Base-by-base conservation (phyloP, 768 basidiomycete genomes). In the Termitomyces sp. region DNA sequence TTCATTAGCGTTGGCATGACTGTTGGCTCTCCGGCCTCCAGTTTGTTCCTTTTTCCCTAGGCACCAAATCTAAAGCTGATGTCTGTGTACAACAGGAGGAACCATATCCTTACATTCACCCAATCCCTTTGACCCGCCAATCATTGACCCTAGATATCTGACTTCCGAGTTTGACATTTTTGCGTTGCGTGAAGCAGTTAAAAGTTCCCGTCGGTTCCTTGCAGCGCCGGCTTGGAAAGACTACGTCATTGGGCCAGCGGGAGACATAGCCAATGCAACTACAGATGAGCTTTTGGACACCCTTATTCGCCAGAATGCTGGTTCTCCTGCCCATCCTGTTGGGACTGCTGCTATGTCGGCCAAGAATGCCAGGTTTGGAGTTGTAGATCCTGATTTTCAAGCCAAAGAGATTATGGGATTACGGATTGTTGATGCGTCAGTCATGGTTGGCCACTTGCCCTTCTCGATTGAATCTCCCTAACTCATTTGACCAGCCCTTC, bases 91-190 rank as follows among this genome's bases (percentile, higher is more conserved):
- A 24, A 8, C 45, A 69, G 68, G 69, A 48, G 69, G 69, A n/a
- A 45, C 59, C 5, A 24, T 70, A n/a, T 64, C 60, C 5, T 52
- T 79, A 59, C 73, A 66, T 50, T 75, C 77, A 20, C 71, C 68
- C 18, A 63, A 72, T 60, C 68, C 77, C 24, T 80, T 80, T 65
- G 70, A 69, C 47, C 51, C 67, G 33, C 80, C 81, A 1, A 50
- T 68, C 4, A 64, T 84, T 65, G 73, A 82, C 62, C 78, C 79
- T 0, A 47, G 36, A 31, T 58, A 55, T 26, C 71, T 78, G 31
- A 57, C 56, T 24, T 54, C 61, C 5, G 59, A 60, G 13, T 59
- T 67, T 53, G 71, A 72, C 51, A 46, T 66, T 18, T 57, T 62
- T 36, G 62, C 66, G 3, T 57, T 70, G 41, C 62, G 64, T 5